phyloP scores from a whole-genome alignment of 1,284 basidiomycete genomes.

The Gymnopus androsaceus region DNA sequence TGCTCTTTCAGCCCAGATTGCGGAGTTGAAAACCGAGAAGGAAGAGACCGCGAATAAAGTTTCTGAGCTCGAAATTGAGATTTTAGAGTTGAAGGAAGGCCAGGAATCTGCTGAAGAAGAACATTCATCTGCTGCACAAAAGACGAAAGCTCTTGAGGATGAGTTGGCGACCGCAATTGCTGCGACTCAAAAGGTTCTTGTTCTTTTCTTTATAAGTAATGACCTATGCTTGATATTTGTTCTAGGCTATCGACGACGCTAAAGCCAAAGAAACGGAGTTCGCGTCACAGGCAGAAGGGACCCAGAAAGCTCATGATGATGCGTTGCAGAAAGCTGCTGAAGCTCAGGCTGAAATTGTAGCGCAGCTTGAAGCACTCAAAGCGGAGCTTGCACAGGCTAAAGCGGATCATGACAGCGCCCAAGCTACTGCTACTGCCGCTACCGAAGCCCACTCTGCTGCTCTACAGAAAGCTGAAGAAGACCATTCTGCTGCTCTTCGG shows the following conservation, averaged over 20 bases:
- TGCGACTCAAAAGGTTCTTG: conserved; percentile 50
- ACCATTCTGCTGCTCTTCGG: conserved; percentile 44
- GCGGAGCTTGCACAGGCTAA: conserved; percentile 46
- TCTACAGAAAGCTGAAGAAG: conserved; percentile 52
- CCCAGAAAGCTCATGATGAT: conserved; percentile 46
- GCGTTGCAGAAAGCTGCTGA: conserved; percentile 46
- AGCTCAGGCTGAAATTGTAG: conserved; percentile 47
- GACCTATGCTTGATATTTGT: too few species aligned
- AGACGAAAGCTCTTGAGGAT: conserved; percentile 53
- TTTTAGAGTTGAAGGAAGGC: conserved; percentile 74
- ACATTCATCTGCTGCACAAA: conserved; percentile 45
- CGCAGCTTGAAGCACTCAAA: conserved; percentile 49
- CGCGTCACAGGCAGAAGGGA: conserved; percentile 40
- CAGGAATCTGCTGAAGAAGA: conserved; percentile 68
- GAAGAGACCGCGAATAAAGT: conserved; percentile 77
- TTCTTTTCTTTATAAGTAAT: too few species aligned
- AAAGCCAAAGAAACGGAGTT: conserved; percentile 52
- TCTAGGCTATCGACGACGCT: conserved; percentile 55
- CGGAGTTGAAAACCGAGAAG: conserved; percentile 61
- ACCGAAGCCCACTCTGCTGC: conserved; percentile 48
- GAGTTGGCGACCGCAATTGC: conserved; percentile 49
- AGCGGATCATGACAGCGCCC: conserved; percentile 49
- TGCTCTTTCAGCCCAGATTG: conserved; percentile 54
- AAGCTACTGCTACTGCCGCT: conserved; percentile 43
- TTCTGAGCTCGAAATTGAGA: conserved; percentile 76